Evolutionary conservation across 768 basidiomycete species (phyloP).

Genomic region (Goffeauzyma gilvescens): DNA sequence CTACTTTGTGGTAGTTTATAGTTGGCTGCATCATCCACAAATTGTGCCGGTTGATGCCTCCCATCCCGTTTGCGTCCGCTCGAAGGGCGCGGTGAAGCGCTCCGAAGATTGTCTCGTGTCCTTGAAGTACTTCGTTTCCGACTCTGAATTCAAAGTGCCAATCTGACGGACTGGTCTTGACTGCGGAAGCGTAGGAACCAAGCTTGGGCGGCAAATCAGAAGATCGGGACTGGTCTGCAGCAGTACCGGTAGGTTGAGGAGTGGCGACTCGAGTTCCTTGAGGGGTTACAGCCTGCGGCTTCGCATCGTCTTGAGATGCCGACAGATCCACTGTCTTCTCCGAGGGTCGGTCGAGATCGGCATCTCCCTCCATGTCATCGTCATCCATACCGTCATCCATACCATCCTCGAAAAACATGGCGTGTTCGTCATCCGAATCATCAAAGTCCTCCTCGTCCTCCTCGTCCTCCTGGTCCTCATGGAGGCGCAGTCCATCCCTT

Average conservation of each 20-base stretch:
- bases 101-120: slow-evolving; percentile 87
- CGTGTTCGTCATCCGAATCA: neutral
- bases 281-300: slow-evolving; percentile 86
- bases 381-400: slow-evolving; percentile 60
- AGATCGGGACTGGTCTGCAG: slow-evolving; percentile 26
- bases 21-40: slow-evolving; percentile 32
- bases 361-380: slow-evolving; percentile 17
- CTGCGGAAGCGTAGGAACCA: slow-evolving; percentile 73
- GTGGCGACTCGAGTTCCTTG: slow-evolving; percentile 88
- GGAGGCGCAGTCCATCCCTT: no score
- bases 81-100: slow-evolving; percentile 88
- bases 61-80: no score
- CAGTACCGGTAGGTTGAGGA: slow-evolving; percentile 41
- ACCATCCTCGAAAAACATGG: slow-evolving; percentile 22
- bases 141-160: slow-evolving; percentile 95
- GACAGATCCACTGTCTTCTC: slow-evolving; percentile 77
- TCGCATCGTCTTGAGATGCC: slow-evolving; percentile 72
- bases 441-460: slow-evolving; percentile 16
- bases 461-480: slow-evolving; percentile 12
- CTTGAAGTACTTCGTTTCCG: slow-evolving; percentile 63
- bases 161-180: slow-evolving; percentile 79
- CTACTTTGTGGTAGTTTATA: slow-evolving; percentile 79
- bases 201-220: slow-evolving; percentile 17
- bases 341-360: slow-evolving; percentile 34
- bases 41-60: no score